Evolutionary conservation across 305 asterid genomes (phyloP).

Genomic region (Solanum hybrid): DNA sequence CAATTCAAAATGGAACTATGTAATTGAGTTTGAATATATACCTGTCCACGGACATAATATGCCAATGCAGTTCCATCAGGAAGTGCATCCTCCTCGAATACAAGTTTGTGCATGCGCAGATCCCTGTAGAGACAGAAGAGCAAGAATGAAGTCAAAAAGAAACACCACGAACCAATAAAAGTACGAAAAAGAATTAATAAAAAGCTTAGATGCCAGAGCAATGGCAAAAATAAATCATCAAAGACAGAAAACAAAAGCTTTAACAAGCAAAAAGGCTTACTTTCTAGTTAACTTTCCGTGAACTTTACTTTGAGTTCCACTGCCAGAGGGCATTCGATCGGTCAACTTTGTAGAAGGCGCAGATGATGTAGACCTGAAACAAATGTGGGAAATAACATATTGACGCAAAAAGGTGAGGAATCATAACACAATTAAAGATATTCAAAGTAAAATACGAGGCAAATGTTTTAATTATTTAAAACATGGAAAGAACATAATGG

Average conservation of each 20-base stretch:
- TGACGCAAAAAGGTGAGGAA: not conserved
- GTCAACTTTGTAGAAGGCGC: not conserved
- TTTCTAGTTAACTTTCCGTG: constrained; percentile 58
- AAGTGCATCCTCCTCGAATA: constrained; percentile 47
- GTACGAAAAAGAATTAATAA: not conserved
- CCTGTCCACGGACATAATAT: constrained; percentile 67
- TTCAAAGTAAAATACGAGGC: not conserved
- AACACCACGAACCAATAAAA: not conserved
- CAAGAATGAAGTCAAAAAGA: not conserved
- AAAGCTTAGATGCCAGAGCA: not conserved
- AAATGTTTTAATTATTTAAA: not conserved
- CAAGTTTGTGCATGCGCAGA: constrained; percentile 67
- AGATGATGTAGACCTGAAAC: constrained; percentile 8
- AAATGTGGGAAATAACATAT: not conserved
- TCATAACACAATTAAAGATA: not conserved
- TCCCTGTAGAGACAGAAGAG: constrained; percentile 41
- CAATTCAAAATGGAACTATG: not conserved
- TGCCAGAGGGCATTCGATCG: constrained; percentile 23
- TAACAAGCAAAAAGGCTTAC: constrained; percentile 20
- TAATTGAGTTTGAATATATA: constrained; percentile 15
- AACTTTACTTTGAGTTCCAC: constrained; percentile 30
- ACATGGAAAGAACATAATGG: not conserved
- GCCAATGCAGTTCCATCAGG: constrained; percentile 68
- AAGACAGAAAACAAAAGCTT: not conserved
- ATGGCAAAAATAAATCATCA: not conserved